Evolutionary conservation across 2,329 filamentous ascomycete genomes (phyloP).

Genomic region (Fusarium equiseti): DNA sequence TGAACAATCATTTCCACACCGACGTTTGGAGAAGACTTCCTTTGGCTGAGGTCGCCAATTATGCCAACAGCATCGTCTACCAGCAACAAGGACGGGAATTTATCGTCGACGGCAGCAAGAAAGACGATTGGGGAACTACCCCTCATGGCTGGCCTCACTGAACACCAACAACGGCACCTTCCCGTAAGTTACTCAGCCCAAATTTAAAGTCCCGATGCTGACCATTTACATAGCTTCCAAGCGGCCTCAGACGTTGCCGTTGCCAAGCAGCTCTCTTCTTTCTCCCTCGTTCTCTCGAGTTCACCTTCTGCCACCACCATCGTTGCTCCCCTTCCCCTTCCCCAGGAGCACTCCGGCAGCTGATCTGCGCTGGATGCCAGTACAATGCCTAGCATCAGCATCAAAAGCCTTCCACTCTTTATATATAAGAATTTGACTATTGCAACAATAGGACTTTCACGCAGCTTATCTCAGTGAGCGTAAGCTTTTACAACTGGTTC

Average conservation of each 20-base stretch:
- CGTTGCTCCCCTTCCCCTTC: background rate
- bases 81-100: too few relatives aligned
- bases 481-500: background rate
- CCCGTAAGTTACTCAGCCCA: background rate
- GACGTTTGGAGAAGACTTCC: too few relatives aligned
- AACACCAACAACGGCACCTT: background rate
- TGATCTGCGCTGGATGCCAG: background rate
- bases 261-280: background rate
- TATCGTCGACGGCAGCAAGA: too few relatives aligned
- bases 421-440: background rate
- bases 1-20: background rate
- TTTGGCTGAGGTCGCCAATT: too few relatives aligned
- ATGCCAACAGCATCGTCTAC: too few relatives aligned
- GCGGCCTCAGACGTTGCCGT: background rate
- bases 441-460: background rate
- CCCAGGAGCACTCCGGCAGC: background rate
- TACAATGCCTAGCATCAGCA: background rate
- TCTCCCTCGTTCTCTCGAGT: background rate
- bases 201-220: background rate
- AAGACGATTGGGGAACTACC: too few relatives aligned
- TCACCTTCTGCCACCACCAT: background rate
- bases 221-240: background rate
- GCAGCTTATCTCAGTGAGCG: rapidly evolving
- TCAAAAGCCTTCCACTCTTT: background rate
- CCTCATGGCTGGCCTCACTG: too few relatives aligned